Base-by-base conservation (phyloP, 202 grass and related monocot genomes). In the Panicum hallii region DNA sequence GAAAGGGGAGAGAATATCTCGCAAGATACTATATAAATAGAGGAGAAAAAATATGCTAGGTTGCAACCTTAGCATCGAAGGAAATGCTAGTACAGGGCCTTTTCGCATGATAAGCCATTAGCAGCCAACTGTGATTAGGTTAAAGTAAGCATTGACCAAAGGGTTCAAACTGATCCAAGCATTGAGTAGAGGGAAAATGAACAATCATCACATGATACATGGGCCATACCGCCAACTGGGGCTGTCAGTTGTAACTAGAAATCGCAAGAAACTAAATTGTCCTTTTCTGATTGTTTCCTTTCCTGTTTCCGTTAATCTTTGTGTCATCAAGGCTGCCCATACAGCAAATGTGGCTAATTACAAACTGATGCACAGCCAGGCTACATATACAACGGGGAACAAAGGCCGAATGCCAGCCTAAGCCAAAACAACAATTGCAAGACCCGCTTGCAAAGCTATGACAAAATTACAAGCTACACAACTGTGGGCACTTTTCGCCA, bases 341-440 rank as follows among this genome's bases (percentile, higher is more conserved):
- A 69, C 75, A 84, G 70, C 55, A 74, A 52, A 34, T 84, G 47
- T 40, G 66, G 49, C 69, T 91, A 91, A 84, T 91, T 91, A 91
- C 85, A 91, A 64, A 88, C 56, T 81, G 41, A 84, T 67, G 77
- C 54, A 77, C 81, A 83, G 70, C 70, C 70, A 80, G 78, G 54
- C 55, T 77, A 87, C 84, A 84, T 90, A 11, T 90, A 84, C 85
- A 90, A 64, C 45, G 20, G 26, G 69, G 69, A 46, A 70, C 54
- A 55, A 9, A 6, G 22, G 74, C 67, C 58, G 72, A 77, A 57
- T 82, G 79, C 48, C 12, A 74, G 46, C 45, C 66, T 23, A 57
- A 40, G 65, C 57, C 64, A 82, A 89, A 70, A 89, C 47, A 1
- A 79, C 17, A 80, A 57, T 13, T 71, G 53, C 75, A 80, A 15